Conservation (phyloP, 75 land plant genomes). For the Cunninghamia lanceolata region DNA sequence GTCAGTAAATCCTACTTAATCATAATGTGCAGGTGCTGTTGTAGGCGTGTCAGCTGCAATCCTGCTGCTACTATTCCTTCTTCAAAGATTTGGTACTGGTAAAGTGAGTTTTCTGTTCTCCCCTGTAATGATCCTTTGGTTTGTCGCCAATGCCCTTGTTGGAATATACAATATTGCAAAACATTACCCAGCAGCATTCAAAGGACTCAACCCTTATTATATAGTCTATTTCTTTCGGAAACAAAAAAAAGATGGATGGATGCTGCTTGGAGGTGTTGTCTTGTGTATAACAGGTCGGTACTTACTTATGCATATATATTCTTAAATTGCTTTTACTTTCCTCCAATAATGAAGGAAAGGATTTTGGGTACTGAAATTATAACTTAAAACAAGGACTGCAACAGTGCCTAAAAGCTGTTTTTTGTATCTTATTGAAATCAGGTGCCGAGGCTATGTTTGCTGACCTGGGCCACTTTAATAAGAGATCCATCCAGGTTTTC, state of each 20-base stretch:
- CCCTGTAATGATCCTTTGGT: constrained; percentile 53
- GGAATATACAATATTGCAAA: constrained; percentile 49
- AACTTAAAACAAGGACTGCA: neutral
- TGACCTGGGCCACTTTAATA: constrained; percentile 68
- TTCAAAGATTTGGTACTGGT: constrained; percentile 47
- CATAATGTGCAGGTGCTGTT: constrained; percentile 24
- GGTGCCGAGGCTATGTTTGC: constrained; percentile 81
- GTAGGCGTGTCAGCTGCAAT: constrained; percentile 36
- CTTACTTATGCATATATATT: neutral
- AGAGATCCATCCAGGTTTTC: constrained; percentile 47
- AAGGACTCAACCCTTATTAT: constrained; percentile 49
- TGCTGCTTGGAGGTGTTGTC: constrained; percentile 34
- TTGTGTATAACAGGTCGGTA: constrained; percentile 56
- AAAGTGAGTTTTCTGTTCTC: constrained; percentile 52
- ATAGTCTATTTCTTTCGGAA: constrained; percentile 26
- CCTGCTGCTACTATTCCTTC: constrained; percentile 34
- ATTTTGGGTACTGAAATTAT: neutral
- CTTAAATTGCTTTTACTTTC: neutral
- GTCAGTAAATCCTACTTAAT: neutral
- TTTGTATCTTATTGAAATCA: constrained; percentile 15
- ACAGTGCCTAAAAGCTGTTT: neutral
- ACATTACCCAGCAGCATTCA: constrained; percentile 35
- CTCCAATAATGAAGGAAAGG: neutral
- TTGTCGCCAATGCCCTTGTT: constrained; percentile 30
- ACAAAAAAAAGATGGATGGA: constrained; percentile 38